Evolutionary conservation across 2,329 filamentous ascomycete species (phyloP).

Genomic region (Sporothrix schenckii): DNA sequence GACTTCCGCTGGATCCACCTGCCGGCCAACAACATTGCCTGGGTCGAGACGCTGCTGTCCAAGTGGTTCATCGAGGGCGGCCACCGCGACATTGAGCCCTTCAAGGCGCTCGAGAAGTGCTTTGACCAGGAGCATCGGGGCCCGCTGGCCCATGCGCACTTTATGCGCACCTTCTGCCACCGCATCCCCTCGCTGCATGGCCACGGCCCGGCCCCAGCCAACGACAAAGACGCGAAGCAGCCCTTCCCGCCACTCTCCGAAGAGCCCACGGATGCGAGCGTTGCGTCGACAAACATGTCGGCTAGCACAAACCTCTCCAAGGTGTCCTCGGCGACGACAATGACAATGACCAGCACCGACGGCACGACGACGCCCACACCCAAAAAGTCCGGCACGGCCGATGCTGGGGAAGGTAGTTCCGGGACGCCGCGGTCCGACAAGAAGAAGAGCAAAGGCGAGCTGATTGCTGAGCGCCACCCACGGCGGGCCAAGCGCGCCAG

Average conservation of each 20-base stretch:
- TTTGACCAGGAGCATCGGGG: conserved; percentile 66
- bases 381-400: conserved; percentile 31
- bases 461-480: conserved; percentile 45
- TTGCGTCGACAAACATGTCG: conserved; percentile 26
- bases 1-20: conserved; percentile 58
- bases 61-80: conserved; percentile 67
- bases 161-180: conserved; percentile 63
- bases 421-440: conserved; percentile 38
- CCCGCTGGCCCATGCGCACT: conserved; percentile 60
- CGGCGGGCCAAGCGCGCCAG: conserved; percentile 42
- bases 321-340: neutral
- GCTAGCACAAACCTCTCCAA: neutral
- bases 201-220: conserved; percentile 35
- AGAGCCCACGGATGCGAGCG: conserved; percentile 39
- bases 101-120: conserved; percentile 63
- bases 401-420: conserved; percentile 33
- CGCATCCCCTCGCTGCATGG: conserved; percentile 46
- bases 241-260: conserved; percentile 40
- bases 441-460: conserved; percentile 46
- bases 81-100: conserved; percentile 63
- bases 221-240: conserved; percentile 42
- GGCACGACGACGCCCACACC: conserved; percentile 33
- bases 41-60: conserved; percentile 65
- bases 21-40: conserved; percentile 60
- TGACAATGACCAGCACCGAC: neutral